phyloP scores from a whole-genome alignment of 192 early-diverging fungal species.

The Umbelopsis sp. region DNA sequence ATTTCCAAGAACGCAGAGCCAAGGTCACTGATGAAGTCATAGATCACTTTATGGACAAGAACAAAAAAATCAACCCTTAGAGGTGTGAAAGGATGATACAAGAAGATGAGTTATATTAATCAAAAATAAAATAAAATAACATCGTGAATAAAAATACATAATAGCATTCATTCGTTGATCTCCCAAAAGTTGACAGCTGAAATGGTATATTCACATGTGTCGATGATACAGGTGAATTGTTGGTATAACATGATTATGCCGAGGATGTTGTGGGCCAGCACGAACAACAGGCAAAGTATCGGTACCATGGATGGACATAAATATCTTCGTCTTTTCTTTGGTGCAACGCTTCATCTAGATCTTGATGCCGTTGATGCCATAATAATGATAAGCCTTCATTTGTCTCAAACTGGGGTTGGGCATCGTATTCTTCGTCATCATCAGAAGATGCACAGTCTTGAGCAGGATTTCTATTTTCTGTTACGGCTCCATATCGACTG shows the following conservation, averaged over 20 bases:
- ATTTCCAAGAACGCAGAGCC: conserved; percentile 74
- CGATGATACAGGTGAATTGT: too few species aligned
- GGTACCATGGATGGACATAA: not conserved
- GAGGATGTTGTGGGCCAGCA: not conserved
- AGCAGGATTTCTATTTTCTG: not conserved
- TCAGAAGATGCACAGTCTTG: not conserved
- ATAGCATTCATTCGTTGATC: too few species aligned
- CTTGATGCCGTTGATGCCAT: not conserved
- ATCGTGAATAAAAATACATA: not conserved
- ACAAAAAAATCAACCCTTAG: conserved; percentile 37
- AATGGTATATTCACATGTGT: too few species aligned
- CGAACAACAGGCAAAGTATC: not conserved
- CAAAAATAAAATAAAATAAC: not conserved
- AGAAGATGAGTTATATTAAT: not conserved
- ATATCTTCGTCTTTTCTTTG: not conserved
- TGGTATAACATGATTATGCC: too few species aligned
- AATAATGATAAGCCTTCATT: conserved; percentile 9
- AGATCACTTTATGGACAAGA: conserved; percentile 66
- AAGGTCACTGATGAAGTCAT: conserved; percentile 66
- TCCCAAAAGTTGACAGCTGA: too few species aligned
- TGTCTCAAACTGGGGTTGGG: not conserved
- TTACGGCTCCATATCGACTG: not conserved
- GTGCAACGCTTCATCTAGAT: not conserved
- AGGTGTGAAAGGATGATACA: not conserved
- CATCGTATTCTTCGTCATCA: not conserved